Conservation (phyloP, 1,284 basidiomycete genomes). For the Leccinum angustisporum region DNA sequence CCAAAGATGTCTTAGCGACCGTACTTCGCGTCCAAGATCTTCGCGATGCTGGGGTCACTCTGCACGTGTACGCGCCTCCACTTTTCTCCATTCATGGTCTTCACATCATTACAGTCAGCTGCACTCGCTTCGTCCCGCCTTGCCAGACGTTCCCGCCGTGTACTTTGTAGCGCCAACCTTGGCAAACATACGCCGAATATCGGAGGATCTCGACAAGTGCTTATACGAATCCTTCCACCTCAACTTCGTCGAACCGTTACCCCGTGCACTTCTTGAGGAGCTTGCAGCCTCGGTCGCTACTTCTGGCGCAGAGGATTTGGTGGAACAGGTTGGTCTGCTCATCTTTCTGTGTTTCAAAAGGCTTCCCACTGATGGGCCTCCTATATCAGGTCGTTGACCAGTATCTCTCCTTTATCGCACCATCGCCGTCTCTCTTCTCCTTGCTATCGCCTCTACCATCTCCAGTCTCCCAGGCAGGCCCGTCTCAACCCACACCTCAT, state of each 20-base stretch:
- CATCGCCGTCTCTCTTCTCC: slow-evolving; percentile 94
- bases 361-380: slow-evolving; percentile 1
- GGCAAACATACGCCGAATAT: slow-evolving; percentile 85
- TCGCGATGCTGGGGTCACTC: slow-evolving; percentile 92
- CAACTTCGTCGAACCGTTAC: slow-evolving; percentile 92
- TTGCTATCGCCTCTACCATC: slow-evolving; percentile 57
- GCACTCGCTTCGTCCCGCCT: slow-evolving; percentile 84
- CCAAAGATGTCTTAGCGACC: slow-evolving; percentile 95
- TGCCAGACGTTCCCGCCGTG: slow-evolving; percentile 95
- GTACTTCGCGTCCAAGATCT: slow-evolving; percentile 95
- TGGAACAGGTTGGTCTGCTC: slow-evolving; percentile 64
- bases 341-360: background rate
- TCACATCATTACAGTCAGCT: slow-evolving; percentile 66
- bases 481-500: slow-evolving; percentile 37
- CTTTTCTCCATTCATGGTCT: background rate
- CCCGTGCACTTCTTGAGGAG: slow-evolving; percentile 89
- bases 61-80: slow-evolving; percentile 82
- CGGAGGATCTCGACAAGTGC: slow-evolving; percentile 82
- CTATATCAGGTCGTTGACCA: slow-evolving; percentile 81
- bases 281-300: slow-evolving; percentile 87
- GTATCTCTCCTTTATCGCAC: slow-evolving; percentile 95
- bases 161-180: slow-evolving; percentile 96
- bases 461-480: slow-evolving; percentile 34
- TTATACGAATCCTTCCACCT: slow-evolving; percentile 94
- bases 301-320: slow-evolving; percentile 81